Conservation (phyloP, 148 eudicot species). For the Persicaria maculosa region DNA sequence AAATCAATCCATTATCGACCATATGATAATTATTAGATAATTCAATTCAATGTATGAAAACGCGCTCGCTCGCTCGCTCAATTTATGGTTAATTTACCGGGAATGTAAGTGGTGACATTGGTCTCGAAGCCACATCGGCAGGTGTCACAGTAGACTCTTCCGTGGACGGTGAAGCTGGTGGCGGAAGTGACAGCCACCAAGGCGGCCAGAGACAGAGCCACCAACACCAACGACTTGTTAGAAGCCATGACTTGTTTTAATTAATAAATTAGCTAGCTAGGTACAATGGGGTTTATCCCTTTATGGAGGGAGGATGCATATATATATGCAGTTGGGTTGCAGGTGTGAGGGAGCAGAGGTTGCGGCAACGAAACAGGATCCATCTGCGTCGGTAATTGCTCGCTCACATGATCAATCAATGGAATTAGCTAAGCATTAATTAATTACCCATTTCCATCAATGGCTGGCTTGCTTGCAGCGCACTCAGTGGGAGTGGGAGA, state of each 20-base stretch:
- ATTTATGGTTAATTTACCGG: conserved; percentile 26
- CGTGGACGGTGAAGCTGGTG: conserved; percentile 17
- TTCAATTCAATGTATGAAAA: no score
- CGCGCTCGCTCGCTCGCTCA: no score
- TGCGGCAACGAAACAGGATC: no score
- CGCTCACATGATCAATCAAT: background rate
- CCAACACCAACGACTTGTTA: background rate
- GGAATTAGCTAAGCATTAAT: background rate
- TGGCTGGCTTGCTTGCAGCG: background rate
- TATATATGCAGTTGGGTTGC: no score
- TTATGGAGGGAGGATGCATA: background rate
- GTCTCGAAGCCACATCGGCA: conserved; percentile 79
- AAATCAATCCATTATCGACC: background rate
- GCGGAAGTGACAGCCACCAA: background rate
- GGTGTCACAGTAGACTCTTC: conserved; percentile 66
- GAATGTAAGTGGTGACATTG: conserved; percentile 34
- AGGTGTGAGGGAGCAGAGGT: no score
- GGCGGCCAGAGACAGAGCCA: background rate
- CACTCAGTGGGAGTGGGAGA: background rate
- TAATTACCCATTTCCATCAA: background rate
- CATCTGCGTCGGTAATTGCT: no score
- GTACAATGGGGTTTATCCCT: background rate
- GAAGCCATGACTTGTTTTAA: background rate
- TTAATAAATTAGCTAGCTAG: background rate
- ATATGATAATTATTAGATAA: no score